These are phyloP conservation scores for Aspergillus neoniger DNA, from an alignment of 2,329 filamentous ascomycete genomes.

Conservation along the genomic window DNA sequence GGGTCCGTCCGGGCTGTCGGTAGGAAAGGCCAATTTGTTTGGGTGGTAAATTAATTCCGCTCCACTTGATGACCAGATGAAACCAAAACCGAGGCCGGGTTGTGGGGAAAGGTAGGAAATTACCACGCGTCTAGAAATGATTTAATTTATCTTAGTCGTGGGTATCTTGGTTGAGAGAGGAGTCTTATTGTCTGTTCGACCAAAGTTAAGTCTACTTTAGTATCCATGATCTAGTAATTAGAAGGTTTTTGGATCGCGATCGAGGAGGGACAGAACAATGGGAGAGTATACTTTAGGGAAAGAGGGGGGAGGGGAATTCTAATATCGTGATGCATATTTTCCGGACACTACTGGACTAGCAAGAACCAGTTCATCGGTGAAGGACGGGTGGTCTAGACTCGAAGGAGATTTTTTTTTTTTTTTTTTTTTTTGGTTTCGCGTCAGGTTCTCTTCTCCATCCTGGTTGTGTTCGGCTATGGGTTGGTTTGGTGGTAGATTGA, in stretches of 20 bases:
- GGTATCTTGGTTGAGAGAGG: too few species aligned
- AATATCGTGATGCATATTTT: background rate
- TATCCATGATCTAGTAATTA: background rate
- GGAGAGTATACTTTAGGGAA: too few species aligned
- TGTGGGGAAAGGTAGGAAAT: constrained; percentile 17
- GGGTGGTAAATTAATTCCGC: constrained; percentile 8
- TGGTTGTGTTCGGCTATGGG: background rate
- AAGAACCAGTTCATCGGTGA: constrained; percentile 4
- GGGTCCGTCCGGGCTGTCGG: too few species aligned
- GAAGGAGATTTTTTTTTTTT: background rate
- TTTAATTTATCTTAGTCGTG: background rate
- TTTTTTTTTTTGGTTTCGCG: background rate
- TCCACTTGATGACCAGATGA: constrained; percentile 17
- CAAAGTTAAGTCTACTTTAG: too few species aligned
- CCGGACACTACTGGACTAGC: background rate
- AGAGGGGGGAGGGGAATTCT: background rate
- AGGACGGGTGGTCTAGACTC: background rate
- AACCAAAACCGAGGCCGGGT: constrained; percentile 14
- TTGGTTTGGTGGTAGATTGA: background rate
- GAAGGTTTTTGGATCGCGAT: background rate
- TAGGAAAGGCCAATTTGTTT: background rate
- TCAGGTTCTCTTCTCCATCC: background rate
- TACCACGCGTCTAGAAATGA: constrained; percentile 1
- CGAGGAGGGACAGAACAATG: background rate
- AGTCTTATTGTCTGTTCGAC: too few species aligned